Percentiles rank a stretch among this genome's conserved stretches.
These are phyloP conservation scores for Inga leiocalycina DNA, from an alignment of 306 rosid genomes.

Conservation along the genomic window DNA sequence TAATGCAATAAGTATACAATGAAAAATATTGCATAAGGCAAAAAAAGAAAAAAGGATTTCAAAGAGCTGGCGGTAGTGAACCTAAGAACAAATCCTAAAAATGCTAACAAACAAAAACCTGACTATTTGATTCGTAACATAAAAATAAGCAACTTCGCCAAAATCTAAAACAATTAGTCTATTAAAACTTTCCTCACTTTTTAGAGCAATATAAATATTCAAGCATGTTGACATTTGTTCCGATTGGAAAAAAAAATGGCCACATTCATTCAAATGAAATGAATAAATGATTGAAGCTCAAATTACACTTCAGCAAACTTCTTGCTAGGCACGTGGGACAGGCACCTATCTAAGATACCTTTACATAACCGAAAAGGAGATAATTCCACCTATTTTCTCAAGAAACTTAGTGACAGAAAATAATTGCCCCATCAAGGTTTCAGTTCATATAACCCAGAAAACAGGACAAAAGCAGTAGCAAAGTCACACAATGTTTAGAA, in stretches of 20 bases:
- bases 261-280: neutral
- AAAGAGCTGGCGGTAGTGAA: constrained; percentile 14
- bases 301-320: neutral
- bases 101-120: neutral
- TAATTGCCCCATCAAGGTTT: neutral
- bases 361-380: neutral
- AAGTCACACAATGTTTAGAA: neutral
- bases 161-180: neutral
- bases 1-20: constrained; percentile 8
- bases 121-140: constrained; percentile 1
- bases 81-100: neutral
- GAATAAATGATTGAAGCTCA: neutral
- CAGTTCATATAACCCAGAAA: neutral
- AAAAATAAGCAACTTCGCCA: constrained; percentile 7
- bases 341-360: neutral
- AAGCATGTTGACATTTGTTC: neutral
- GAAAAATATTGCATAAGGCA: constrained; percentile 14
- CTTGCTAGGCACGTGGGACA: neutral
- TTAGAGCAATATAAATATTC: neutral
- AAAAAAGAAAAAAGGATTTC: neutral
- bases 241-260: neutral
- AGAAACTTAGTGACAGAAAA: neutral
- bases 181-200: neutral
- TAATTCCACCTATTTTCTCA: neutral
- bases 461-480: neutral